Conservation (phyloP, 2,329 filamentous ascomycete genomes). For the Shiraia bambusicola region DNA sequence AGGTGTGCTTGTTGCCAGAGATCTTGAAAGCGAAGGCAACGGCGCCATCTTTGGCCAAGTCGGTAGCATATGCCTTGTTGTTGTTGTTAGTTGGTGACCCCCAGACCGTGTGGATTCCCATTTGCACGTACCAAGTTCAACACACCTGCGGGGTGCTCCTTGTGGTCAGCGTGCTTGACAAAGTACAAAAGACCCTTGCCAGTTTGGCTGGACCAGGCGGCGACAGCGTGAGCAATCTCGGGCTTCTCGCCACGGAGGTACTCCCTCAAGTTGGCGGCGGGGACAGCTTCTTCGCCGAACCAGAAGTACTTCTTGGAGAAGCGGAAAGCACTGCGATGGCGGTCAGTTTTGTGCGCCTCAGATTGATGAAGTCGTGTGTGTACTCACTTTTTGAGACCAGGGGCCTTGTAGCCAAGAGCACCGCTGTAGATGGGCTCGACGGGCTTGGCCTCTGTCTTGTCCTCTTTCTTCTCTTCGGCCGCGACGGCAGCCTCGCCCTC, state of each 20-base stretch:
- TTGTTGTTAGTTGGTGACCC: constrained; percentile 35
- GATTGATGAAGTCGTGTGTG: constrained; percentile 2
- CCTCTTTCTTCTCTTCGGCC: constrained; percentile 42
- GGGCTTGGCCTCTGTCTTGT: constrained; percentile 51
- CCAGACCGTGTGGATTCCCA: background rate
- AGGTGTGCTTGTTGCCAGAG: constrained; percentile 87
- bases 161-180: constrained; percentile 80
- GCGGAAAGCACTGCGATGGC: constrained; percentile 70
- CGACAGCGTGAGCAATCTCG: constrained; percentile 72
- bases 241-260: constrained; percentile 91
- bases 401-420: constrained; percentile 83
- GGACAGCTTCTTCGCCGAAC: constrained; percentile 65
- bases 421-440: constrained; percentile 77
- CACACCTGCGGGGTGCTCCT: constrained; percentile 75
- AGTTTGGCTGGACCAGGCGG: constrained; percentile 88
- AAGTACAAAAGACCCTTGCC: constrained; percentile 94
- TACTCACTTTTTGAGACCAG: constrained; percentile 84
- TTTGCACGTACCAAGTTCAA: constrained; percentile 73
- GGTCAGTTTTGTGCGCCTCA: constrained; percentile 11
- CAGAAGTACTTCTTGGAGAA: constrained; percentile 90
- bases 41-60: constrained; percentile 73
- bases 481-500: constrained; percentile 32
- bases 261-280: constrained; percentile 69
- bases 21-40: constrained; percentile 85
- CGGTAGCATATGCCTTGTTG: constrained; percentile 62